Evolutionary conservation across 2,329 filamentous ascomycete species (phyloP), one percentile per base, ranked within the genome.

Genomic region (Calonectria pteridis): DNA sequence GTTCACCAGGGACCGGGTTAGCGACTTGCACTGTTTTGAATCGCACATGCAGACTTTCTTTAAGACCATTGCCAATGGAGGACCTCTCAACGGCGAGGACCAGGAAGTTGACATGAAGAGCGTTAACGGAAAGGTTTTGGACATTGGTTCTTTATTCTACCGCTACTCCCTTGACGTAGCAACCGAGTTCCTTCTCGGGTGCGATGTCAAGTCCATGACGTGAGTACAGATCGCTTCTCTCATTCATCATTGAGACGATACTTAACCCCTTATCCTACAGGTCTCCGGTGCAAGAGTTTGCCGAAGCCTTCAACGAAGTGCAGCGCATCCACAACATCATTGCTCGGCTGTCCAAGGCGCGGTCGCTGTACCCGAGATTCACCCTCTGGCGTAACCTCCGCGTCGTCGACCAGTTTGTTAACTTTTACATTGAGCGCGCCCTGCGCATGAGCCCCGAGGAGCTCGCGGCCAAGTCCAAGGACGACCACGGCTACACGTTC

Each of bases 181-280:
- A 2, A 98, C 95, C 0, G 94, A 97, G 78, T 98, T 98, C 82
- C 86, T 98, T 33, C 90, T 98, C 3, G 96, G 96, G 4, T 88
- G 92, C 74, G 94, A 94, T 75, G 93, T 96, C 26, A 91, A 90
- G 79, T 90, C 89, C 35, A 84, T 92, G n/a, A 87, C 86, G 88
- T 90, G 80, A 80, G 78, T 74, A 13, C 11, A 14, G n/a, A 20
- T 16, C 26, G 49, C 20, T 33, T 31, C 13, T 51, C 18, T 49
- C 62, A 31, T 2, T 66, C 55, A 64, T 65, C 37, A 43, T 43
- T 10, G 7, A 26, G 3, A 40, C 23, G 35, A 13, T 1, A 5
- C 6, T 69, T 14, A 64, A 33, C 55, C 50, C 31, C 28, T 26
- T 20, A 16, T 16, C 35, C 20, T 28, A 23, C 72, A 90, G 88